Percentiles rank a stretch among this genome's conserved stretches.
These are phyloP conservation scores for Hordeum pubiflorum DNA, from an alignment of 202 grass and related monocot genomes.

Conservation along the genomic window DNA sequence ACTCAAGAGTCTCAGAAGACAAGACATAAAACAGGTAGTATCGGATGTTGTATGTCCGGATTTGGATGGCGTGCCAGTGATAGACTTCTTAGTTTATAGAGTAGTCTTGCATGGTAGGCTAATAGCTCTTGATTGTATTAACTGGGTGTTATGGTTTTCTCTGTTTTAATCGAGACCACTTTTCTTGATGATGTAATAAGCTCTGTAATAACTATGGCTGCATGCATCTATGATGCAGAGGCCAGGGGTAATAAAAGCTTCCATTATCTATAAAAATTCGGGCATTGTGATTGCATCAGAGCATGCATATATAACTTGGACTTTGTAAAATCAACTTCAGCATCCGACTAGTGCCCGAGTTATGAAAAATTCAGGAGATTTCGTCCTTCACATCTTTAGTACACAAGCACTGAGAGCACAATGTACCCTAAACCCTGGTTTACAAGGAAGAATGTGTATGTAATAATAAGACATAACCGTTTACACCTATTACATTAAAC, in stretches of 20 bases:
- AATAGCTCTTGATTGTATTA: too few species aligned
- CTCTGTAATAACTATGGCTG: too few species aligned
- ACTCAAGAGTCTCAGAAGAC: not conserved
- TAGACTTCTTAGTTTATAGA: too few species aligned
- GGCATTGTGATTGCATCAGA: not conserved
- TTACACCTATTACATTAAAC: not conserved
- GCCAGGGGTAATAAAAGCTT: too few species aligned
- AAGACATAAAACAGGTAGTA: slow-evolving; percentile 17
- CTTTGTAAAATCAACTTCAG: not conserved
- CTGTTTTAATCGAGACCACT: too few species aligned
- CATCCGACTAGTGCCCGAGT: not conserved
- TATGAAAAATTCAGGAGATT: not conserved
- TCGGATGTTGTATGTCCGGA: not conserved
- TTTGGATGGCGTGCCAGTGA: too few species aligned
- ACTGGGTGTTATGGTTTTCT: too few species aligned
- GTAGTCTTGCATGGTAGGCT: too few species aligned
- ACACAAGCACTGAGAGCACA: not conserved
- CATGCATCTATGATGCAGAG: too few species aligned
- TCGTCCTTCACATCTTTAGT: not conserved
- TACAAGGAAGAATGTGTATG: not conserved
- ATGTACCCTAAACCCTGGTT: slow-evolving; percentile 15
- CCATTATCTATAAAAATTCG: too few species aligned
- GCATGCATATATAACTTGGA: not conserved
- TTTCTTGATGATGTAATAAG: too few species aligned
- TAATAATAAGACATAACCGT: slow-evolving; percentile 8